Percentiles rank a stretch among this genome's conserved stretches.
These are phyloP conservation scores for Spinellus fusiger DNA, from an alignment of 192 early-diverging fungal genomes.

Conservation along the genomic window DNA sequence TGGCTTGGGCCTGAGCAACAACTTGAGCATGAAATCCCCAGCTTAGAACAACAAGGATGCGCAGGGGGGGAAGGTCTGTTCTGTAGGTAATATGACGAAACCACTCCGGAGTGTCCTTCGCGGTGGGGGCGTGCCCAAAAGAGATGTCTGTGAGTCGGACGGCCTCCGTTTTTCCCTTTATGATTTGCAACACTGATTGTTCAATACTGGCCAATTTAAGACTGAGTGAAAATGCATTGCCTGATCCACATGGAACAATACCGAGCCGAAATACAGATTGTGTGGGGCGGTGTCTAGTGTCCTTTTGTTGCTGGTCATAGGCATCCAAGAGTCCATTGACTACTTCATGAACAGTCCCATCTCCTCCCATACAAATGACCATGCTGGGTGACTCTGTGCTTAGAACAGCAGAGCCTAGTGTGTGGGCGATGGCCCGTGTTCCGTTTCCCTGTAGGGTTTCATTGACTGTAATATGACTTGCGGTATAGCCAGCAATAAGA, in stretches of 20 bases:
- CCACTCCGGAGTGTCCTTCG: constrained; percentile 15
- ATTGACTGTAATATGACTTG: constrained; percentile 10
- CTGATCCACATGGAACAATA: constrained; percentile 40
- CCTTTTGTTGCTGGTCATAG: constrained; percentile 12
- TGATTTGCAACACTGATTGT: constrained; percentile 33
- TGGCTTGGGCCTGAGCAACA: constrained; percentile 40
- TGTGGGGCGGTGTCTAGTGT: background rate
- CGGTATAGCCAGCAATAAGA: constrained; percentile 7
- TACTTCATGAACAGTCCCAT: constrained; percentile 45
- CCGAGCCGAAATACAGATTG: constrained; percentile 21
- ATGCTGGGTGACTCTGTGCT: constrained; percentile 1
- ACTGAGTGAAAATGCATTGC: constrained; percentile 41
- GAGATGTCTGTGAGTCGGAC: constrained; percentile 32
- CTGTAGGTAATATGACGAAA: constrained; percentile 16
- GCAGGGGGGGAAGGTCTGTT: background rate
- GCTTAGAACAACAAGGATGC: constrained; percentile 39
- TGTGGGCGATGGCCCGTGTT: constrained; percentile 19
- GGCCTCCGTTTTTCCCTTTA: constrained; percentile 21
- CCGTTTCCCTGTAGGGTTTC: constrained; percentile 14
- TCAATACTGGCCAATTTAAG: constrained; percentile 26
- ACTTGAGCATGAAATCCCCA: constrained; percentile 48
- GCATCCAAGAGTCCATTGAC: constrained; percentile 41
- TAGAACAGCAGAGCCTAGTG: background rate
- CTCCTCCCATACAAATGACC: constrained; percentile 42
- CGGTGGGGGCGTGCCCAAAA: constrained; percentile 8